These are phyloP conservation scores for Oryza coarctata DNA, from an alignment of 176 grass and related monocot genomes.

Conservation along the genomic window DNA sequence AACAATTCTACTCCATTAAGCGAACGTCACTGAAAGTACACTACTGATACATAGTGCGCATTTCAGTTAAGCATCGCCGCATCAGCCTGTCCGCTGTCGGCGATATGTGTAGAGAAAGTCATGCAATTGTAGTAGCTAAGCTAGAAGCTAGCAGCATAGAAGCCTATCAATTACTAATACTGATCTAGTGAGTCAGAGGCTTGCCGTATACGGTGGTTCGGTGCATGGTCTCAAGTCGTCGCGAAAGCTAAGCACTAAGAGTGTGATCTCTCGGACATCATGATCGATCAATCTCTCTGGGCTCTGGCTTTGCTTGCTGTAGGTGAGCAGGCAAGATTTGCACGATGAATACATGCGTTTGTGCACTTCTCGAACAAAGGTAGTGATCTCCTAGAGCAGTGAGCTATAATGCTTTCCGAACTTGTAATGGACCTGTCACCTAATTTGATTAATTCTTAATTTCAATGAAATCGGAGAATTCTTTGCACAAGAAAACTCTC, in stretches of 20 bases:
- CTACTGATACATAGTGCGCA: background rate
- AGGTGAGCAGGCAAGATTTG: slow-evolving; percentile 26
- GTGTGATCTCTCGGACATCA: background rate
- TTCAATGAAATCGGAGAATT: background rate
- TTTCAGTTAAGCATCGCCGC: background rate
- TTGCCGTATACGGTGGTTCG: slow-evolving; percentile 16
- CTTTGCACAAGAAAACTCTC: background rate
- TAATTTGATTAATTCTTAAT: background rate
- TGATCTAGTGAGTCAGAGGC: background rate
- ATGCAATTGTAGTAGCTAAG: background rate
- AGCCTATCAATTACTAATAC: background rate
- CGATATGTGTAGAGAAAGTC: slow-evolving; percentile 10
- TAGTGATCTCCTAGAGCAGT: background rate
- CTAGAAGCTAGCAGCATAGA: background rate
- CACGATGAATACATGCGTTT: background rate
- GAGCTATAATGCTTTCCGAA: background rate
- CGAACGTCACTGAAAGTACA: background rate
- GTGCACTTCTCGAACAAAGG: background rate
- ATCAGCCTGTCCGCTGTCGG: slow-evolving; percentile 16
- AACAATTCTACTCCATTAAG: background rate
- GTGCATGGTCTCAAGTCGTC: slow-evolving; percentile 23
- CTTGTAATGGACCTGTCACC: background rate
- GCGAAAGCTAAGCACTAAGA: background rate
- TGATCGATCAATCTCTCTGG: background rate
- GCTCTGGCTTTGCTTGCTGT: background rate